Evolutionary conservation across 2,329 filamentous ascomycete species (phyloP).

Genomic region (Colletotrichum sp.): DNA sequence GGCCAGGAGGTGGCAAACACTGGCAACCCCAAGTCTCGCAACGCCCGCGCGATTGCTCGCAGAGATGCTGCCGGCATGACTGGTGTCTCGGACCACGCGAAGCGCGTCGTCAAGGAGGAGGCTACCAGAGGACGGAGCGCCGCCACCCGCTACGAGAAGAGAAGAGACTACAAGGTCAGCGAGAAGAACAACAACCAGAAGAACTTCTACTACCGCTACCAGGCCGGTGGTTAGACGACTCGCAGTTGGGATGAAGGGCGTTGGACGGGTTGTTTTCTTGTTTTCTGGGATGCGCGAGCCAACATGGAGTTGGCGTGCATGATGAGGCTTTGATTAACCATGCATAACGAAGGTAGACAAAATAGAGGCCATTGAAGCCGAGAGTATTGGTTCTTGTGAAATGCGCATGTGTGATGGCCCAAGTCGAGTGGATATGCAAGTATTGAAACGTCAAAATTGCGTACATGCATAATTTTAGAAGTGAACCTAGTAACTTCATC

Average conservation of each 20-base stretch:
- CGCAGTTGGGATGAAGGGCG: background rate
- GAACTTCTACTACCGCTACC: conserved; percentile 59
- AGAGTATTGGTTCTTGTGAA: background rate
- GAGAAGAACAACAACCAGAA: conserved; percentile 80
- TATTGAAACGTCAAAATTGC: background rate
- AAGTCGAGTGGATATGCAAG: background rate
- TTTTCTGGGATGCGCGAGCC: background rate
- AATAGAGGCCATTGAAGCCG: conserved; percentile 8
- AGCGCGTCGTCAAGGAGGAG: conserved; percentile 66
- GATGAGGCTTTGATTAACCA: conserved; percentile 6
- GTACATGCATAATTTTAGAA: background rate
- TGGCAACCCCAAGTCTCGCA: conserved; percentile 31
- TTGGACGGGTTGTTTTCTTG: background rate
- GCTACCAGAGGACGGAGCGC: conserved; percentile 74
- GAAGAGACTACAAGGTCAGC: conserved; percentile 73
- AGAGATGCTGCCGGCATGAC: conserved; percentile 80
- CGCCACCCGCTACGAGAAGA: conserved; percentile 64
- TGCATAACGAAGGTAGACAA: conserved; percentile 10
- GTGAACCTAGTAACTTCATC: background rate
- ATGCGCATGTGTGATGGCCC: background rate
- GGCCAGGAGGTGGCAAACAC: conserved; percentile 38
- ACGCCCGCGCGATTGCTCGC: conserved; percentile 62
- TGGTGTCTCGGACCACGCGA: conserved; percentile 78
- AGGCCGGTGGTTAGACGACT: conserved; percentile 44
- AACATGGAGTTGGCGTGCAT: conserved; percentile 8